phyloP scores from a whole-genome alignment of 1,139 yeast species.

The Candida sanyaensis region DNA sequence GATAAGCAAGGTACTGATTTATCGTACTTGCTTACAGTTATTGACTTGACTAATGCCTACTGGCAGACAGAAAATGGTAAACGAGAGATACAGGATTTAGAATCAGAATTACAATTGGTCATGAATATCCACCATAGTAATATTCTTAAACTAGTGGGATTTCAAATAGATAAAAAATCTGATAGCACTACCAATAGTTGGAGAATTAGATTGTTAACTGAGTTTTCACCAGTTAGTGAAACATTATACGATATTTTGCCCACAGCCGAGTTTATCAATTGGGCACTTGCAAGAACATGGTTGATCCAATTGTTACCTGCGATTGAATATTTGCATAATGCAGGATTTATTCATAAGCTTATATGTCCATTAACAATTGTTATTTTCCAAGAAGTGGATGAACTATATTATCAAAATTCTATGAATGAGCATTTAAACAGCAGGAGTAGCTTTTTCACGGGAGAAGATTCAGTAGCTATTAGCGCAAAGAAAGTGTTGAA shows the following conservation, averaged over 20 bases:
- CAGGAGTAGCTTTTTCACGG: background rate
- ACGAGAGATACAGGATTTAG: constrained; percentile 67
- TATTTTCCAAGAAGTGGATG: constrained; percentile 23
- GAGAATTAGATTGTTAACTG: constrained; percentile 70
- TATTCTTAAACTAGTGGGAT: constrained; percentile 66
- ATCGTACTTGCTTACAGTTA: constrained; percentile 66
- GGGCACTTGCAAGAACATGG: constrained; percentile 86
- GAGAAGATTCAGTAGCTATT: background rate
- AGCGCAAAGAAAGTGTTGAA: constrained; percentile 45
- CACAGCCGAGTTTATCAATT: constrained; percentile 66
- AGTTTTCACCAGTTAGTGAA: constrained; percentile 55
- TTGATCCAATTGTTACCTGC: constrained; percentile 84
- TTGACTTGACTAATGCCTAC: constrained; percentile 60
- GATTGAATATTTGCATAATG: constrained; percentile 77
- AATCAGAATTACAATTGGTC: constrained; percentile 68
- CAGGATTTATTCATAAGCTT: constrained; percentile 74
- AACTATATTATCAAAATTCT: constrained; percentile 12
- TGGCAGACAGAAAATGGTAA: constrained; percentile 79
- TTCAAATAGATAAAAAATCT: constrained; percentile 57
- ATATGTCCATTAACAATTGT: constrained; percentile 63
- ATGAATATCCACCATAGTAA: constrained; percentile 63
- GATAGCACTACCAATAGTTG: constrained; percentile 40
- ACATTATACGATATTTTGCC: constrained; percentile 66
- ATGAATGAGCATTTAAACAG: constrained; percentile 4
- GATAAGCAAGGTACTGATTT: constrained; percentile 38